Conservation (phyloP, 2,329 filamentous ascomycete genomes). For the Pseudodiploospora longispora region DNA sequence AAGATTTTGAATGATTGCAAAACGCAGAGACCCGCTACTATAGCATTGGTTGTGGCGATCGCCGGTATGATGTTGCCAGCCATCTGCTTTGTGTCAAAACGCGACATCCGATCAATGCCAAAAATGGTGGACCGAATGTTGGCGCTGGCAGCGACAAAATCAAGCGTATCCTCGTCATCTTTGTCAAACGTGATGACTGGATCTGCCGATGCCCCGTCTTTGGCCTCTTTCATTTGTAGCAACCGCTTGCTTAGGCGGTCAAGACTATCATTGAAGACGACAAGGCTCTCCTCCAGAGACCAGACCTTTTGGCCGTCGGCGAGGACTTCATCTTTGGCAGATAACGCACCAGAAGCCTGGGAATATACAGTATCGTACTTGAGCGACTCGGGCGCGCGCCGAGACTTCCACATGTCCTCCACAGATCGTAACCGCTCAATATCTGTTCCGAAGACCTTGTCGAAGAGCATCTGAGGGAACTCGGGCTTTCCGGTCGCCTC, state of each 20-base stretch:
- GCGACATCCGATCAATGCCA: conserved; percentile 76
- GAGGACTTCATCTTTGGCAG: conserved; percentile 46
- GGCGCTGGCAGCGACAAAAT: conserved; percentile 85
- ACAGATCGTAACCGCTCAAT: conserved; percentile 75
- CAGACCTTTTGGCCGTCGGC: conserved; percentile 68
- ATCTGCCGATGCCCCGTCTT: conserved; percentile 39
- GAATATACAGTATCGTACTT: conserved; percentile 55
- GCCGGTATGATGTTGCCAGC: conserved; percentile 98
- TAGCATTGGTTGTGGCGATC: conserved; percentile 96
- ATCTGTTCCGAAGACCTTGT: conserved; percentile 87
- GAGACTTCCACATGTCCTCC: conserved; percentile 93
- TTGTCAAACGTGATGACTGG: conserved; percentile 87
- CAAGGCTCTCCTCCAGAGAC: conserved; percentile 75
- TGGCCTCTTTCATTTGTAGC: conserved; percentile 49
- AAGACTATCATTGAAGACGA: conserved; percentile 80
- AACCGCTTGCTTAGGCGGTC: conserved; percentile 68
- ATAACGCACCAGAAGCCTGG: conserved; percentile 40
- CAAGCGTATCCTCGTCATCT: conserved; percentile 88
- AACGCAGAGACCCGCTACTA: conserved; percentile 87
- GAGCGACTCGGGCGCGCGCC: conserved; percentile 65
- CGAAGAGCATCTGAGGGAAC: conserved; percentile 74
- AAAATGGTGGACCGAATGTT: conserved; percentile 89
- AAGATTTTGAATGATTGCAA: conserved; percentile 89
- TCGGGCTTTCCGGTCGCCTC: conserved; percentile 68
- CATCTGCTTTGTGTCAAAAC: conserved; percentile 98